A percentile compares a stretch with the other conserved stretches of the same genome.
Evolutionary conservation across 495 filamentous ascomycete species (phyloP).

Genomic region (Talaromyces trachyspermus): DNA sequence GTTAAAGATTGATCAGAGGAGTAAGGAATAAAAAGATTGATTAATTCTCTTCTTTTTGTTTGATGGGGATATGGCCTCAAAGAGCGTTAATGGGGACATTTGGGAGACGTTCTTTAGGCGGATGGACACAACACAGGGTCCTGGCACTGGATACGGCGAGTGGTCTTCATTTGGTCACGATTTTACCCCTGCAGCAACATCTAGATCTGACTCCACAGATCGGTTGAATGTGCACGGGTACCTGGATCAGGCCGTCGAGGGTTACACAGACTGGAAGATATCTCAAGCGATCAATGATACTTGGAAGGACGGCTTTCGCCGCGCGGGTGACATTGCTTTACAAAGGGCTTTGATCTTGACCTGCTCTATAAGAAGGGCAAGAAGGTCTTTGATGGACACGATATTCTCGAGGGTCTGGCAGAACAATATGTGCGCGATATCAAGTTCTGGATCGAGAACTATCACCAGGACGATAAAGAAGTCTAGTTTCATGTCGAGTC

Average conservation of each 20-base stretch:
- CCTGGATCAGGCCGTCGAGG: neutral
- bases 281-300: neutral
- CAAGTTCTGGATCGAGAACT: conserved; percentile 1
- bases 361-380: neutral
- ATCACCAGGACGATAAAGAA: neutral
- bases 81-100: too few species aligned
- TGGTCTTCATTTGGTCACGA: too few species aligned
- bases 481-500: neutral
- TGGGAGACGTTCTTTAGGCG: too few species aligned
- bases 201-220: neutral
- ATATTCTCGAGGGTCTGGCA: neutral
- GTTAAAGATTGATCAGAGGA: too few species aligned
- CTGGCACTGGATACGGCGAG: too few species aligned
- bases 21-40: too few species aligned
- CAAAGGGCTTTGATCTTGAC: conserved; percentile 2
- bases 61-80: too few species aligned
- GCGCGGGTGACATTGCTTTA: neutral
- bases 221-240: neutral
- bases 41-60: too few species aligned
- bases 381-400: conserved; percentile 1
- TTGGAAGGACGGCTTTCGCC: neutral
- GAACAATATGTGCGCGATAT: neutral
- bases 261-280: neutral
- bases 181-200: neutral
- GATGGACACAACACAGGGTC: too few species aligned